Conservation (phyloP, 2,329 filamentous ascomycete genomes). For the Beauveria pseudobassiana region DNA sequence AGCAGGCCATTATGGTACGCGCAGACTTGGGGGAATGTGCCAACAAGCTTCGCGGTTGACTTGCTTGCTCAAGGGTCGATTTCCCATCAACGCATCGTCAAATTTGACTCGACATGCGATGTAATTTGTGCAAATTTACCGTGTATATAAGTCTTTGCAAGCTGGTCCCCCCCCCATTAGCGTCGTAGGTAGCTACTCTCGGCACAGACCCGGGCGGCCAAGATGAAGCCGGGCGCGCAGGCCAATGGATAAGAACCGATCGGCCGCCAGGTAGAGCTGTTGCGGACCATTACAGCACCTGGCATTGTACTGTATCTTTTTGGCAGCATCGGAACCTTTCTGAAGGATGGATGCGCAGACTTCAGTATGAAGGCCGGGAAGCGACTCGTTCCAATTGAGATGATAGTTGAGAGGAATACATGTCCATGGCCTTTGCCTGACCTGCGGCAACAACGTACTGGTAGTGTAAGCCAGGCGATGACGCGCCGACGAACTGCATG, state of each 20-base stretch:
- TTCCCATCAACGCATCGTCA: background rate
- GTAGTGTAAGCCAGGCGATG: background rate
- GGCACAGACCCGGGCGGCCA: background rate
- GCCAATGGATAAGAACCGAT: background rate
- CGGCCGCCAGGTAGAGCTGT: background rate
- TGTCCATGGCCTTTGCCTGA: background rate
- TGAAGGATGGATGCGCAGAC: background rate
- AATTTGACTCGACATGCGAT: background rate
- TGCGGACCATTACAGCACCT: background rate
- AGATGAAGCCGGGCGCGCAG: background rate
- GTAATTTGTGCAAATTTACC: background rate
- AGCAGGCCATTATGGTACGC: no score
- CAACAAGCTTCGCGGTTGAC: background rate
- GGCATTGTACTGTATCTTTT: background rate
- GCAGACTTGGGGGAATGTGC: background rate
- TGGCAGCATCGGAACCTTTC: background rate
- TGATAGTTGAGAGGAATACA: background rate
- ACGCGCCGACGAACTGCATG: conserved; percentile 3
- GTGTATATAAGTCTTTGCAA: background rate
- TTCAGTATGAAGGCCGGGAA: background rate
- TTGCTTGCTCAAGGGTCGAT: background rate
- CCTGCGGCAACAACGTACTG: background rate
- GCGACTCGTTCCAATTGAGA: background rate
- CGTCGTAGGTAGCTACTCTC: background rate
- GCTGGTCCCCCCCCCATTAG: background rate